phyloP scores from a whole-genome alignment of 805 yeast species.

The Wickerhamiella dianesei region DNA sequence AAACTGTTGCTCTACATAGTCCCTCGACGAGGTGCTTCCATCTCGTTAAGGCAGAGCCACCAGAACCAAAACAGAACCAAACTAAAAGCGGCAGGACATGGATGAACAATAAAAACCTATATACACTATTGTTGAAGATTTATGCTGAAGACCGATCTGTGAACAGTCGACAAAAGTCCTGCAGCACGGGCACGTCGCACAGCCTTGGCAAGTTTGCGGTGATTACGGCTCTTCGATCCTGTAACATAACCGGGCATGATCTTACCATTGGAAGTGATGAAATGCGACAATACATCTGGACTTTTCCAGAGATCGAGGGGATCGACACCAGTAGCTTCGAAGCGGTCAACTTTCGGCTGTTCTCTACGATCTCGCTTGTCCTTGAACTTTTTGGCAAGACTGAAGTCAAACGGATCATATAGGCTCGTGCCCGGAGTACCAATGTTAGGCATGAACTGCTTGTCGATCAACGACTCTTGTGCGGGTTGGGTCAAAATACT shows the following conservation, averaged over 20 bases:
- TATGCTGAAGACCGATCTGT: constrained; percentile 22
- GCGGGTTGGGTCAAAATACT: background rate
- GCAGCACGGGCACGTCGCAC: constrained; percentile 66
- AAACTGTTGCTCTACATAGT: no score
- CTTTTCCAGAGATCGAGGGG: constrained; percentile 60
- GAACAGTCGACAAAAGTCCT: constrained; percentile 68
- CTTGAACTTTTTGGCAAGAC: constrained; percentile 38
- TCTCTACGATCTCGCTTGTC: constrained; percentile 4
- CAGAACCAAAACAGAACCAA: no score
- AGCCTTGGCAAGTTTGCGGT: constrained; percentile 59
- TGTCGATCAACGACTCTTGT: background rate
- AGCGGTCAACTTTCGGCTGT: constrained; percentile 10
- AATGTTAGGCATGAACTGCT: background rate
- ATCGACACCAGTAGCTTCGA: constrained; percentile 26
- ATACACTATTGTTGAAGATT: background rate
- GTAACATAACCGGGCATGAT: constrained; percentile 61
- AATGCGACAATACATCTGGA: constrained; percentile 55
- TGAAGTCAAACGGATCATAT: constrained; percentile 73
- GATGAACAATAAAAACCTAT: no score
- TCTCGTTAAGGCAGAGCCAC: no score
- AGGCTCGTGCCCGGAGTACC: background rate
- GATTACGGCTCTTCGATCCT: constrained; percentile 53
- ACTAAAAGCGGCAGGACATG: no score
- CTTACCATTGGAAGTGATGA: constrained; percentile 57
- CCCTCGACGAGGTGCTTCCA: no score